These are phyloP conservation scores for Cladophialophora bantiana DNA, from an alignment of 2,329 filamentous ascomycete genomes.

Conservation along the genomic window DNA sequence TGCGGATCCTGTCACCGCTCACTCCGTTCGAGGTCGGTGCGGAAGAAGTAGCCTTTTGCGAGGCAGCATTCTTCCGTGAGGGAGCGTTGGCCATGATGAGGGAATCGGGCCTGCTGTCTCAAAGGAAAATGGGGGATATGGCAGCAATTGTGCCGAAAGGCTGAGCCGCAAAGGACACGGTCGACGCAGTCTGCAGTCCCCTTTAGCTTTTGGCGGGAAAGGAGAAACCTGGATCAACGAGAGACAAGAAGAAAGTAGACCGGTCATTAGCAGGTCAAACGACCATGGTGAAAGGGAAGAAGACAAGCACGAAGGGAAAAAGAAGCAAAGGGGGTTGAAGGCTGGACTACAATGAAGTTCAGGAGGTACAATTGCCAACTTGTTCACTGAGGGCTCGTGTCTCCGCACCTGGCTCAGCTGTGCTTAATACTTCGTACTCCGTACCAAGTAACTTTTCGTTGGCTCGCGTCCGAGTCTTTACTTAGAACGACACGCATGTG, in stretches of 20 bases:
- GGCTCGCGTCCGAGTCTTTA: constrained; percentile 4
- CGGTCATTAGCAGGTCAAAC: constrained; percentile 47
- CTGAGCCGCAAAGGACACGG: constrained; percentile 11
- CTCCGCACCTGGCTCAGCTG: constrained; percentile 39
- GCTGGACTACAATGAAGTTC: constrained; percentile 37
- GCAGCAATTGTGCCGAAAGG: constrained; percentile 7
- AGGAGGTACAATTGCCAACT: constrained; percentile 37
- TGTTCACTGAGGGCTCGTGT: constrained; percentile 26
- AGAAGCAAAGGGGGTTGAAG: constrained; percentile 41
- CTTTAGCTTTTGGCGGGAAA: constrained; percentile 1
- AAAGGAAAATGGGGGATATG: not conserved
- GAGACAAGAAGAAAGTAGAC: constrained; percentile 45
- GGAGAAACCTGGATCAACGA: constrained; percentile 40
- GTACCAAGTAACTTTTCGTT: constrained; percentile 1
- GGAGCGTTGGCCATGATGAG: constrained; percentile 27
- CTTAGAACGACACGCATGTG: constrained; percentile 8
- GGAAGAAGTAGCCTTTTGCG: constrained; percentile 20
- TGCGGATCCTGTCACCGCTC: constrained; percentile 6
- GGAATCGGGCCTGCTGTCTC: not conserved
- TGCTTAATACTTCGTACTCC: no score
- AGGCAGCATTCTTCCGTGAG: constrained; percentile 23
- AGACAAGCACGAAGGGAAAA: constrained; percentile 34
- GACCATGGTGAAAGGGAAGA: constrained; percentile 28
- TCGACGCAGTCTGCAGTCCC: constrained; percentile 10
- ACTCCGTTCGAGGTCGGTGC: constrained; percentile 40